Percentiles rank a stretch among this genome's conserved stretches.
Conservation (phyloP, 1,284 basidiomycete species). For the Hypsizygus ulmarius region DNA sequence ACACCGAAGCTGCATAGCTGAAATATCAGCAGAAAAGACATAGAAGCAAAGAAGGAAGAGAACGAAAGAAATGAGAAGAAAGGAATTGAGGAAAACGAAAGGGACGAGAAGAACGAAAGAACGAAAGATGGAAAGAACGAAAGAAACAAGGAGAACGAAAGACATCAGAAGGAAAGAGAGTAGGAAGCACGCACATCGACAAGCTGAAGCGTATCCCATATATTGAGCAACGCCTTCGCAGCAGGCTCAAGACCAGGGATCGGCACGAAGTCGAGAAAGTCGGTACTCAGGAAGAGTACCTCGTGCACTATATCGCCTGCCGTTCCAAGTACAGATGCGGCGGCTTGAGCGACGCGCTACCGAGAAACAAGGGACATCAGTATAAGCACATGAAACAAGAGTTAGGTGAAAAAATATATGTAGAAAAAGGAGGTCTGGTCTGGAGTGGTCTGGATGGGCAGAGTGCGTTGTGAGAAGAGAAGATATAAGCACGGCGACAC, state of each 20-base stretch:
- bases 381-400: background rate
- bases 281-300: slow-evolving; percentile 41
- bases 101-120: too few relatives aligned
- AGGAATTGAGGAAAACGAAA: background rate
- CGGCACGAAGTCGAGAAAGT: slow-evolving; percentile 54
- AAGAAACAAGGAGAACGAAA: background rate
- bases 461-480: too few relatives aligned
- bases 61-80: background rate
- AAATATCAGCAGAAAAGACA: too few relatives aligned
- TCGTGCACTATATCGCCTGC: slow-evolving; percentile 46
- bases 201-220: slow-evolving; percentile 59
- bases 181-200: slow-evolving; percentile 71
- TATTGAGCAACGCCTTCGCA: slow-evolving; percentile 49
- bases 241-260: slow-evolving; percentile 53
- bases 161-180: background rate
- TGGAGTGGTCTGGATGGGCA: too few relatives aligned
- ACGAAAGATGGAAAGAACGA: slow-evolving; percentile 10
- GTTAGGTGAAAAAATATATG: too few relatives aligned
- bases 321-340: slow-evolving; percentile 42
- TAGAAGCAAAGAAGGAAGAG: too few relatives aligned
- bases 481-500: too few relatives aligned
- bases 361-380: slow-evolving; percentile 7
- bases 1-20: too few relatives aligned
- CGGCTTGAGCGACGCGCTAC: slow-evolving; percentile 46
- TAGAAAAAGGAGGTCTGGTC: too few relatives aligned